Evolutionary conservation across 148 eudicot species (phyloP).

Genomic region (Suaeda aralocaspica): DNA sequence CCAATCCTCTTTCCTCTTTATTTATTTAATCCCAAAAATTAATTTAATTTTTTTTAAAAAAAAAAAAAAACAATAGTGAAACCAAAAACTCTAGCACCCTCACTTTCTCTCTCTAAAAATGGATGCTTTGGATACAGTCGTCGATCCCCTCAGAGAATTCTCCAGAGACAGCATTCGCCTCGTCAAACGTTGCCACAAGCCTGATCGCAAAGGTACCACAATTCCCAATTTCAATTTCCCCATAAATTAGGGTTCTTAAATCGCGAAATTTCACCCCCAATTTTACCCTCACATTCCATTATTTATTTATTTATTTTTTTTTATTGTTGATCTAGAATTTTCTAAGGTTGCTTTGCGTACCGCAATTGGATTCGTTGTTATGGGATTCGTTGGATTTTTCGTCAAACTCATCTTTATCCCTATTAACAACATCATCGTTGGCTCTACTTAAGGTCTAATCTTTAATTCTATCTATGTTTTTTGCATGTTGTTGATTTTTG

Average conservation of each 20-base stretch:
- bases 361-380: constrained; percentile 60
- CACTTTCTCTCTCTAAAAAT: constrained; percentile 21
- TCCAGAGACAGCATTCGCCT: constrained; percentile 63
- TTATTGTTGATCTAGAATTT: constrained; percentile 32
- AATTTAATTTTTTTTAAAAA: too few species aligned
- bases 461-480: background rate
- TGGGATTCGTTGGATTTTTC: constrained; percentile 71
- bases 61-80: too few species aligned
- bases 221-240: background rate
- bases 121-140: constrained; percentile 56
- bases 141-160: constrained; percentile 62
- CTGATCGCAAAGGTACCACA: constrained; percentile 55
- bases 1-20: too few species aligned
- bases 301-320: too few species aligned
- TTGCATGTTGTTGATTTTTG: constrained; percentile 3
- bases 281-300: constrained; percentile 1
- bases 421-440: constrained; percentile 62
- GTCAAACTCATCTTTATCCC: constrained; percentile 64
- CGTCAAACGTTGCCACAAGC: constrained; percentile 63
- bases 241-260: background rate
- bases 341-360: constrained; percentile 62
- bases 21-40: too few species aligned
- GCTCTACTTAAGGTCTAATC: constrained; percentile 41
- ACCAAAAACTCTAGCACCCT: constrained; percentile 6
- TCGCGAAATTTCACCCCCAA: background rate